Base-by-base conservation (phyloP, 2,329 filamentous ascomycete species). In the Neoascochyta sp. region DNA sequence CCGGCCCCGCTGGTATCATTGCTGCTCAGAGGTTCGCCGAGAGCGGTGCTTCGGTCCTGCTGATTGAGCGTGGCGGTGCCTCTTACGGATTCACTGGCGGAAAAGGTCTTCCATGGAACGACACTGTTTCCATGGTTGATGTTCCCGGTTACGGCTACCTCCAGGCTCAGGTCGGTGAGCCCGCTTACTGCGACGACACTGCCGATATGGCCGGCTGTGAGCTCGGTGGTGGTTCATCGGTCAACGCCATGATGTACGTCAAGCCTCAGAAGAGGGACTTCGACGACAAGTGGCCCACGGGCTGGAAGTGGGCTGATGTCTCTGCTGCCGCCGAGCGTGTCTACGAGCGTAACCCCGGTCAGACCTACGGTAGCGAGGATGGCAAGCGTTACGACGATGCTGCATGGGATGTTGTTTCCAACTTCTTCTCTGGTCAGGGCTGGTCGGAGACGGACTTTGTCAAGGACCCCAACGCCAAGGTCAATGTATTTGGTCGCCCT, bases 281-380 rank as follows among this genome's bases (percentile, higher is more conserved):
- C 65, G 77, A 86, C 52, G 73, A 77, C 52, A 82, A 83, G 55
- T 87, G 83, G 67, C 83, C 83, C 2, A 43, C 64, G 3, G 82
- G 81, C 24, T 88, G 83, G 83, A 79, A 82, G 57, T 71, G 75
- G 24, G 53, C 64, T 9, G 80, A 86, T 47, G 73, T 86, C 52
- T 60, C 65, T 27, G 54, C 65, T 15, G 75, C 81, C 4, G 76
- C 79, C 7, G 62, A 73, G n/a, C 73, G 76, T 22, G 74, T 83
- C n/a, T 87, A 84, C 52, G 64, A 69, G 17, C 73, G 80, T n/a
- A 85, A 85, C 39, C 81, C 81, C 0, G 81, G 81, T 22, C 84
- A 80, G 1, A 75, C 73, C 18, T 64, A 68, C 27, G 80, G 83
- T 1, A 85, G 80, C 1, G 65, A 67, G 45, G 81, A 88, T 46